Conservation (phyloP, 2,329 filamentous ascomycete species). For the Ceratocystis cubensis region DNA sequence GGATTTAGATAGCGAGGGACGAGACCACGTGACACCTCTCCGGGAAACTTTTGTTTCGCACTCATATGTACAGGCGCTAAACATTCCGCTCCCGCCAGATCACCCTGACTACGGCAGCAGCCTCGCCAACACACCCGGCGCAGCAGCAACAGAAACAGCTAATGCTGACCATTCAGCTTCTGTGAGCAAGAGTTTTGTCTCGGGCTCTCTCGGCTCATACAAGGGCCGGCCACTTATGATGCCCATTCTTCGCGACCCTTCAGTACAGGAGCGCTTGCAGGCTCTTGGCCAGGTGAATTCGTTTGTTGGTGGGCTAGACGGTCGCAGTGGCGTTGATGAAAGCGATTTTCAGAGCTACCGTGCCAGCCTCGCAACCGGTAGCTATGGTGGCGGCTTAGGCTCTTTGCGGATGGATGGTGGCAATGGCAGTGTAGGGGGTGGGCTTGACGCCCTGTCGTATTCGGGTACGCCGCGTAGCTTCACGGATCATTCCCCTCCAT, state of each 20-base stretch:
- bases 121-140: conserved; percentile 11
- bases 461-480: conserved; percentile 14
- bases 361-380: conserved; percentile 27
- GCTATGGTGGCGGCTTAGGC: background rate
- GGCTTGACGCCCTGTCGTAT: background rate
- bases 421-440: background rate
- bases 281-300: conserved; percentile 37
- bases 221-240: conserved; percentile 42
- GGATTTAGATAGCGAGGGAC: background rate
- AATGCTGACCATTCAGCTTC: conserved; percentile 26
- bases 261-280: conserved; percentile 37
- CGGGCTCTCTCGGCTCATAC: conserved; percentile 41
- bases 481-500: background rate
- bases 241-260: conserved; percentile 38
- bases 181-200: conserved; percentile 27
- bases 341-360: conserved; percentile 35
- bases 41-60: conserved; percentile 23
- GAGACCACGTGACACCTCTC: conserved; percentile 22
- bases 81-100: conserved; percentile 18
- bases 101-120: conserved; percentile 15
- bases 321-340: conserved; percentile 38
- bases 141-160: background rate
- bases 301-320: conserved; percentile 43
- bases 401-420: background rate
- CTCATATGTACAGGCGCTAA: conserved; percentile 15